Evolutionary conservation across 345 rosid genomes (phyloP), one percentile per base, ranked within the genome.

Genomic region (Populus deltoides): DNA sequence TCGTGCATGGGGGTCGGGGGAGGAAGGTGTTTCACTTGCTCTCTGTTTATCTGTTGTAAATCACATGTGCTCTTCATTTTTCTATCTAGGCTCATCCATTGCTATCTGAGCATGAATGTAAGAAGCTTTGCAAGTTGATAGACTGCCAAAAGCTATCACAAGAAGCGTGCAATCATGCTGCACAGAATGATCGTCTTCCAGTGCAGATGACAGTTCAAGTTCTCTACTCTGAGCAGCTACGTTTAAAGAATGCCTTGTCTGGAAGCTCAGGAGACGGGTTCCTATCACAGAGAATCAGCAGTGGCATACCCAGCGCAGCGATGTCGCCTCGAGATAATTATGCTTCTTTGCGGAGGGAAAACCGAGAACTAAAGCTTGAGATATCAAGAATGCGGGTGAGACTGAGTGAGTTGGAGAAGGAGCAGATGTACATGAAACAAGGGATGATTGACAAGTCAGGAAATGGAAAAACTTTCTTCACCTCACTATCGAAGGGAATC

Each of bases 361-460:
- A 89, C 75, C 82, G 95, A 59, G 92, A 91, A 70, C 89, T 89
- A 25, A 91, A 91, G 86, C 90, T 88, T 1, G 93, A 91, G 77
- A 87, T 91, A 71, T 91, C 95, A 7, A 87, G 95, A 68, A 91
- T 91, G 95, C 76, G 95, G 81, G 90, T 87, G 80, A 88, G 92
- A 81, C 83, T 91, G 59, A 88, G 90, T 9, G 93, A 91, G 79
- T 62, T 89, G 74, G 95, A 89, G 90, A 91, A 89, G 78, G 93
- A 91, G 80, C 92, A 91, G 70, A 76, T 70, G 84, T 83, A 77
- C 29, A 88, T 91, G 92, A 91, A 87, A 81, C 88, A 90, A 41
- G 93, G 90, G 75, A 91, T 92, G 93, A 71, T 88, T 65, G 90
- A 89, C 24, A 94, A 89, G 76, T 87, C 94, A 8, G 92, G 89